Evolutionary conservation across 73 alveolate genomes (phyloP).

Genomic region (Symbiodinium pilosum): DNA sequence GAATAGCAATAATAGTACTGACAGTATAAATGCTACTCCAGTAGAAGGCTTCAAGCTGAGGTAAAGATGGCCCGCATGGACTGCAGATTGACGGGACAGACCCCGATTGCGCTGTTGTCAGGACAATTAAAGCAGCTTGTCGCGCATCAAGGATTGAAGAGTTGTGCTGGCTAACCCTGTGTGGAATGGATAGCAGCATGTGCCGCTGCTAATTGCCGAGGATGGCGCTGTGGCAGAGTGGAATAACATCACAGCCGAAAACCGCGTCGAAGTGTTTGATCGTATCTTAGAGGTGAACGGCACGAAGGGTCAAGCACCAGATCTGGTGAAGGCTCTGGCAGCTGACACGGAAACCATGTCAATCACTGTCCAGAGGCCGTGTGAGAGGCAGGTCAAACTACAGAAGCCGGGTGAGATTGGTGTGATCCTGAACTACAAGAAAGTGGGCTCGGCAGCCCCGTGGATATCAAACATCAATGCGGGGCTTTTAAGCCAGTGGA

Average conservation of each 20-base stretch:
- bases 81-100: not conserved
- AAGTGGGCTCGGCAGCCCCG: slow-evolving; percentile 5
- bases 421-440: not conserved
- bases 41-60: too few species aligned
- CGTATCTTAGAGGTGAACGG: slow-evolving; percentile 1
- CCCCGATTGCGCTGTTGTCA: not conserved
- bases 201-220: not conserved
- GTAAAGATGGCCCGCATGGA: not conserved
- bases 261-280: not conserved
- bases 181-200: too few species aligned
- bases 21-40: too few species aligned
- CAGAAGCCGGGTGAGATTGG: slow-evolving; percentile 10
- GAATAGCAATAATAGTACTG: too few species aligned
- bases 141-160: too few species aligned
- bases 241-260: not conserved
- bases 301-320: not conserved
- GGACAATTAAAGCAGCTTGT: not conserved
- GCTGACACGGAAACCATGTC: not conserved
- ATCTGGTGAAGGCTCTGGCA: not conserved
- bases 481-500: not conserved
- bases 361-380: not conserved
- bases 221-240: slow-evolving; percentile 14
- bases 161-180: too few species aligned
- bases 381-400: not conserved
- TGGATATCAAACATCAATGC: slow-evolving; percentile 17